Base-by-base conservation (phyloP, 176 grass and related monocot species). In the Oropetium thomaeum region DNA sequence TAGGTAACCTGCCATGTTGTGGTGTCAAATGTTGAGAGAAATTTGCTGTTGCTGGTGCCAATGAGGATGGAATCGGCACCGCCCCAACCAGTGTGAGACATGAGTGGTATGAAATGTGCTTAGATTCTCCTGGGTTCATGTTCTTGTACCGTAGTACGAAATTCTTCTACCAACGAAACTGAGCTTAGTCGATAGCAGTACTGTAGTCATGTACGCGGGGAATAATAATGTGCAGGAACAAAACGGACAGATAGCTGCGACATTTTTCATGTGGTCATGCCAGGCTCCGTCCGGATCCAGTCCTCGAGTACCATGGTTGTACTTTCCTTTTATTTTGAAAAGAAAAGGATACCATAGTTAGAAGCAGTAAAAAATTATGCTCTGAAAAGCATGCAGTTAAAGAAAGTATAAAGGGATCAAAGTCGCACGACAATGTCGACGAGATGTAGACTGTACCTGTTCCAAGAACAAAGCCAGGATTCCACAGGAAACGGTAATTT, bases 391-490 rank as follows among this genome's bases (percentile, higher is more conserved):
- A 67, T 28, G 69, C 73, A 12, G 73, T 65, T 67, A 82, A 87
- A 87, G 66, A 82, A 87, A 87, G 73, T 41, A 13, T 58, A 74
- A 79, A 73, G 68, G 39, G 62, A 69, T 43, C 61, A 72, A 78
- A 82, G 60, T 27, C 25, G 14, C 31, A 52, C 0, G 34, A 40
- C 16, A 22, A 62, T 33, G 60, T 51, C 13, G 39, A 71, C 40
- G 40, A 27, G 67, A 72, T 66, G 49, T 33, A 54, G 54, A 38
- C 32, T 34, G 34, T 74, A 67, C 58, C 58, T 48, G 27, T 17
- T 22, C 52, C 25, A 38, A 75, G 71, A 75, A 83, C 35, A 32
- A 33, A 58, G 25, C 63, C 28, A n/a, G 27, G 22, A 54, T 57
- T 61, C 63, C 63, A 33, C 73, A 31, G 55, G 22, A 23, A 77